These are phyloP conservation scores for Ilex paraguariensis DNA, from an alignment of 305 asterid species.

Conservation along the genomic window DNA sequence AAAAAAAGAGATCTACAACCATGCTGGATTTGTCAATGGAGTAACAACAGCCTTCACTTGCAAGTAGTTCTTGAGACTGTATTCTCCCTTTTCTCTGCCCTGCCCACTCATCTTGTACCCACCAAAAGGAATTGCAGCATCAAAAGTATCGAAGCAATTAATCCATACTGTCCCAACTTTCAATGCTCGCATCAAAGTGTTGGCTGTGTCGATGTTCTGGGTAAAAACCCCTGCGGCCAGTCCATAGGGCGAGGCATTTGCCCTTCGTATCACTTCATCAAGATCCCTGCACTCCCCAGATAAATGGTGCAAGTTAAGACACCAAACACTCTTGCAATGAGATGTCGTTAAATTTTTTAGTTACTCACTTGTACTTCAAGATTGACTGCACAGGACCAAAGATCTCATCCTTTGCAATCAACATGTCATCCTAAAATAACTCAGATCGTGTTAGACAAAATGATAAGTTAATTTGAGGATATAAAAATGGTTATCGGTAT, in stretches of 20 bases:
- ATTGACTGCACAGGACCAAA: slow-evolving; percentile 92
- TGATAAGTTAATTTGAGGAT: not conserved
- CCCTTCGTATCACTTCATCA: slow-evolving; percentile 68
- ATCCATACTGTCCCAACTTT: slow-evolving; percentile 80
- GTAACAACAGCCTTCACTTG: slow-evolving; percentile 93
- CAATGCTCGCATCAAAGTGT: slow-evolving; percentile 75
- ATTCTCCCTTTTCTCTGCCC: slow-evolving; percentile 91
- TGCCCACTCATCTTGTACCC: slow-evolving; percentile 96
- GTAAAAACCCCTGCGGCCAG: slow-evolving; percentile 94
- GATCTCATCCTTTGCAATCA: slow-evolving; percentile 82
- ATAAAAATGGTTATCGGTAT: no score
- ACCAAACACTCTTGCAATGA: no score
- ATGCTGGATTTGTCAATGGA: slow-evolving; percentile 78
- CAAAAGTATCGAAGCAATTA: slow-evolving; percentile 70
- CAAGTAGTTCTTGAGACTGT: slow-evolving; percentile 83
- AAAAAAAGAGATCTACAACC: slow-evolving; percentile 47
- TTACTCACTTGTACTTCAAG: slow-evolving; percentile 54
- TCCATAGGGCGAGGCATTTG: slow-evolving; percentile 58
- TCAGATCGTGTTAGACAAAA: not conserved
- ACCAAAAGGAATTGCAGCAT: slow-evolving; percentile 91
- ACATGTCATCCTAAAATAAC: slow-evolving; percentile 66
- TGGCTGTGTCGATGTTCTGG: slow-evolving; percentile 73
- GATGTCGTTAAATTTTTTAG: not conserved
- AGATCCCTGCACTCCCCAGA: slow-evolving; percentile 41
- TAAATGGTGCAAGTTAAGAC: no score